Base-by-base conservation (phyloP, 2,329 filamentous ascomycete species). In the Macrophomina tecta region DNA sequence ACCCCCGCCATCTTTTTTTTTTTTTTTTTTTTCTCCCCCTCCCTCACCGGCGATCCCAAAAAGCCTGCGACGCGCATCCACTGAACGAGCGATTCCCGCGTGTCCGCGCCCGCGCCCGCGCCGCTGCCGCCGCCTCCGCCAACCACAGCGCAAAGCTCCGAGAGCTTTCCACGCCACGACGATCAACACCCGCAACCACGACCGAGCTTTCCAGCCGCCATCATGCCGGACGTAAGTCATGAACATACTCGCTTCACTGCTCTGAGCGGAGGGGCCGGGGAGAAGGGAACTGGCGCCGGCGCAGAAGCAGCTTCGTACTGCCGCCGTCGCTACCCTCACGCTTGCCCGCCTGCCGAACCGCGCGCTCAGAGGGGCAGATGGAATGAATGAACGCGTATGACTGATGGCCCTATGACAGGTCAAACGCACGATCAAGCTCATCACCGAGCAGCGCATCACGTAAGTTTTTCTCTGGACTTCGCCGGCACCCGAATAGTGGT, bases 401-500 rank as follows among this genome's bases (percentile, higher is more conserved):
- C 36, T 38, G 45, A 60, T n/a, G 18, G 4, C 40, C 8, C 16
- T 11, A 14, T 62, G 34, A 64, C 73, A 91, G 89, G 82, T 90
- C 75, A 91, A 97, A 87, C 89, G 95, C 76, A 91, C 89, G 76
- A 86, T 99, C 81, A 96, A 94, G 87, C 88, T 99, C 82, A 87
- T 97, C 72, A 98, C 95, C 62, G 90, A 95, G 83, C 94, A 98
- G 81, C 87, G 89, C 77, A 87, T 93, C 81, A 91, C 93, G 93
- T 96, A 88, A 81, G 90, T 87, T 55, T 68, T 11, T 40, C 8
- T 45, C 42, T n/a, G 7, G 42, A 45, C 5, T 14, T n/a, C 16
- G 9, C 2, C 6, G 42, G 23, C 23, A 23, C 23, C 3, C 23
- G 23, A 23, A 23, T 23, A 23, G 23, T 23, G 23, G 23, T 14